Evolutionary conservation across 176 grass and related monocot genomes (phyloP).

Genomic region (Triticum dicoccoides): DNA sequence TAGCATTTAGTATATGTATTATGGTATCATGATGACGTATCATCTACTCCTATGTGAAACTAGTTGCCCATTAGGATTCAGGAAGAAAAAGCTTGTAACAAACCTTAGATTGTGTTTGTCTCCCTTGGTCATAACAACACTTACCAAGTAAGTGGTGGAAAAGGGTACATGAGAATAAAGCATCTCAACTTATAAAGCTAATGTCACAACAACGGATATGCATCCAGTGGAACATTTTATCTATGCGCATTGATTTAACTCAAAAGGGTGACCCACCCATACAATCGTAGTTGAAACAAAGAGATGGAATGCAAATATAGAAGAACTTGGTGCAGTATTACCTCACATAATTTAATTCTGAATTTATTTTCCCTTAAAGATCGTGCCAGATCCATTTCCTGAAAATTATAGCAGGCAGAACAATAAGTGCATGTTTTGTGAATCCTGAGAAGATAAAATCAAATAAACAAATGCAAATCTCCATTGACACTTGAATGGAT

Average conservation of each 20-base stretch:
- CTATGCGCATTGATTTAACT: slow-evolving; percentile 15
- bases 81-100: slow-evolving; percentile 5
- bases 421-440: neutral
- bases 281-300: slow-evolving; percentile 9
- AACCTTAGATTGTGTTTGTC: neutral
- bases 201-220: slow-evolving; percentile 14
- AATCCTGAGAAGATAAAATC: slow-evolving; percentile 2
- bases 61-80: neutral
- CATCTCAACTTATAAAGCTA: neutral
- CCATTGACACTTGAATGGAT: slow-evolving; percentile 2
- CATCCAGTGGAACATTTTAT: neutral
- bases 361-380: slow-evolving; percentile 88
- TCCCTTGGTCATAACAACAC: neutral
- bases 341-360: slow-evolving; percentile 91
- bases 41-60: neutral
- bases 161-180: neutral
- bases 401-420: slow-evolving; percentile 27
- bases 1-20: neutral
- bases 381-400: slow-evolving; percentile 91
- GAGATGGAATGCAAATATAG: slow-evolving; percentile 1
- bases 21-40: neutral
- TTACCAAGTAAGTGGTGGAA: slow-evolving; percentile 1
- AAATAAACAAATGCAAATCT: slow-evolving; percentile 9
- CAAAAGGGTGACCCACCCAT: slow-evolving; percentile 4
- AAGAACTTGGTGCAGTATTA: slow-evolving; percentile 22